Conservation (phyloP, 768 basidiomycete species). For the Suillus sp. region DNA sequence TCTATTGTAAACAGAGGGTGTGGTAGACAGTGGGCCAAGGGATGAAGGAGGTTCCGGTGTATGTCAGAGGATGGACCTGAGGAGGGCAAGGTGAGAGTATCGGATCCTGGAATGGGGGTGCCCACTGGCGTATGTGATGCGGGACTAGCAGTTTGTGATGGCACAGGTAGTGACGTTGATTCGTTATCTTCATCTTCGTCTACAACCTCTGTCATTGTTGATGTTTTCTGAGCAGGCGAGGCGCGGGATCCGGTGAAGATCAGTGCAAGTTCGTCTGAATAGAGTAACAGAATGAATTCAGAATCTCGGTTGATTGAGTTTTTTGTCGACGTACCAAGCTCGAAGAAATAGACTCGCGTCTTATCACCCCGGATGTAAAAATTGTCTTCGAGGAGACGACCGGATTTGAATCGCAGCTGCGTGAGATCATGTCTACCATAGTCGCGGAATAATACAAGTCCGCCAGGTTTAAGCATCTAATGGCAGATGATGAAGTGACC, state of each 20-base stretch:
- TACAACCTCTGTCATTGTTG: constrained; percentile 35
- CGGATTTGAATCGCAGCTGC: constrained; percentile 88
- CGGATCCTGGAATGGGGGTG: constrained; percentile 2
- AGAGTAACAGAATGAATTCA: neutral
- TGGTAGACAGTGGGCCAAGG: constrained; percentile 30
- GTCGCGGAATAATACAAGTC: constrained; percentile 83
- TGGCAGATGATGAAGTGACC: constrained; percentile 2
- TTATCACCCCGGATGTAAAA: constrained; percentile 97
- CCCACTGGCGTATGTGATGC: constrained; percentile 16
- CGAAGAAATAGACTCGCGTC: constrained; percentile 97
- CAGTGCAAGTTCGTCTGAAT: constrained; percentile 72
- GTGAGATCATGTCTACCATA: constrained; percentile 96
- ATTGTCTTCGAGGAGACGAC: constrained; percentile 87
- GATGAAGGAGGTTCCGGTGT: constrained; percentile 39
- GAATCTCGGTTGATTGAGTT: neutral
- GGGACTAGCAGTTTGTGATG: constrained; percentile 7
- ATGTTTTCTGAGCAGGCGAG: constrained; percentile 33
- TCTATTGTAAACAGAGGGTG: constrained; percentile 77
- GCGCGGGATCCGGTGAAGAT: constrained; percentile 71
- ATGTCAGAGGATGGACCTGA: constrained; percentile 26
- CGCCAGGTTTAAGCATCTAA: constrained; percentile 90
- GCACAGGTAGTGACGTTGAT: constrained; percentile 6
- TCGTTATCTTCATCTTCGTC: constrained; percentile 35
- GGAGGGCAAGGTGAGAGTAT: neutral
- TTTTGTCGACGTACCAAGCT: constrained; percentile 55